Evolutionary conservation across 495 filamentous ascomycete species (phyloP).

Genomic region (Penicillium coffeae): DNA sequence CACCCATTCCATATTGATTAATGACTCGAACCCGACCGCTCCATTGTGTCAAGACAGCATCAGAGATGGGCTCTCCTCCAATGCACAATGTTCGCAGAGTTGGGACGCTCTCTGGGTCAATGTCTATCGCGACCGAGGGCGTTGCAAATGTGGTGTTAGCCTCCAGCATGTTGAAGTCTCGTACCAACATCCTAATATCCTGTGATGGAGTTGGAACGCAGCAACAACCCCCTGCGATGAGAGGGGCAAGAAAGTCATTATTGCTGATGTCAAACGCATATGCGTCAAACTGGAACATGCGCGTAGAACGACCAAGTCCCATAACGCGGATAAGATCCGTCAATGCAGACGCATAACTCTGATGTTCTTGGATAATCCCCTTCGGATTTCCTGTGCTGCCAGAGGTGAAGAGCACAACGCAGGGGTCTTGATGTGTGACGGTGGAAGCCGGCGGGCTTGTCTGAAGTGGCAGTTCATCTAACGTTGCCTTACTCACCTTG

Average conservation of each 20-base stretch:
- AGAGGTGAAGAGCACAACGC: conserved; percentile 39
- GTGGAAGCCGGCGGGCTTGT: not conserved
- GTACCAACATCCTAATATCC: conserved; percentile 26
- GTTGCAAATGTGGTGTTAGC: conserved; percentile 42
- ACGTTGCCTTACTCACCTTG: conserved; percentile 9
- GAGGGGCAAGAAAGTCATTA: conserved; percentile 38
- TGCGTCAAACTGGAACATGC: conserved; percentile 44
- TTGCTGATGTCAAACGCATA: conserved; percentile 46
- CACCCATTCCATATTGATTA: conserved; percentile 57
- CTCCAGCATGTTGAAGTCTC: conserved; percentile 29
- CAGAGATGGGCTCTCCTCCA: conserved; percentile 44
- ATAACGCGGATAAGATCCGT: conserved; percentile 17
- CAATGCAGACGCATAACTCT: conserved; percentile 27
- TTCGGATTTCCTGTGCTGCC: conserved; percentile 46
- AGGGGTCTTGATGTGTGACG: conserved; percentile 17
- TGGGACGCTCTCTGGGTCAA: conserved; percentile 35
- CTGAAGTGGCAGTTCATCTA: not conserved
- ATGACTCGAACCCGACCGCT: conserved; percentile 36
- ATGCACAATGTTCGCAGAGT: conserved; percentile 33
- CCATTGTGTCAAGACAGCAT: conserved; percentile 44
- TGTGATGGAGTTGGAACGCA: conserved; percentile 40
- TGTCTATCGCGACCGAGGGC: conserved; percentile 35
- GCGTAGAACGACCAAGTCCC: conserved; percentile 13
- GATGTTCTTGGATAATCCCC: conserved; percentile 48
- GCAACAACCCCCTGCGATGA: conserved; percentile 42